Base-by-base conservation (phyloP, 257 asterid genomes). In the Solanum chmielewskii region DNA sequence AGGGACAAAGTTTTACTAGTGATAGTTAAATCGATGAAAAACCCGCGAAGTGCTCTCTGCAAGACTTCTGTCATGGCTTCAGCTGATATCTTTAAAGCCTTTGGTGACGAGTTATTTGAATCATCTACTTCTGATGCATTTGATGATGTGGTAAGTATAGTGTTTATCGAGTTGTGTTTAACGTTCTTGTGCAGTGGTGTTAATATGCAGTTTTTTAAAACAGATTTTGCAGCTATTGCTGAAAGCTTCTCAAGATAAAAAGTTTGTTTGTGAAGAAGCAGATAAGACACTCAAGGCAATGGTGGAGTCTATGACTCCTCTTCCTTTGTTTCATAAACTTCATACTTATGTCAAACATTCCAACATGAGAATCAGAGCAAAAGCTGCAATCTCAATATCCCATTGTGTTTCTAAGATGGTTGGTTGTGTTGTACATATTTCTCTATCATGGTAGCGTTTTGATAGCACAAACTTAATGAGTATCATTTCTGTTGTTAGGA, bases 261-360 rank as follows among this genome's bases (percentile, higher is more conserved):
- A 95, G 81, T 97, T 97, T 91, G 99, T 97, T 3, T 97, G 99
- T 90, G 99, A 97, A 86, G 99, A 97, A 90, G 99, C 99, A 85
- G 95, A 93, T 76, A 96, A 56, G 89, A 90, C 98, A 71, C 89
- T 95, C 49, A 88, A 90, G 87, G 87, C 87, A 86, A 91, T 97
- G 98, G 96, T 93, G 82, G 95, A 93, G 70, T 90, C 93, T 73
- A 89, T 92, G 90, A 88, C 94, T 56, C 97, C 99, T 70, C 96
- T 96, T 27, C 90, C 94, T 41, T 44, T 96, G 93, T 99, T 97
- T 83, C 91, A 87, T 11, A 94, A 92, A 92, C 98, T 97, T 33
- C 52, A 71, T 44, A 87, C 89, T 16, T 95, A 89, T 42, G 98
- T 81, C 16, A 88, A 88, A 81, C 99, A 96, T 92, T 81, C 94